Evolutionary conservation across 2,329 filamentous ascomycete species (phyloP).

Genomic region (Exophiala mesophila): DNA sequence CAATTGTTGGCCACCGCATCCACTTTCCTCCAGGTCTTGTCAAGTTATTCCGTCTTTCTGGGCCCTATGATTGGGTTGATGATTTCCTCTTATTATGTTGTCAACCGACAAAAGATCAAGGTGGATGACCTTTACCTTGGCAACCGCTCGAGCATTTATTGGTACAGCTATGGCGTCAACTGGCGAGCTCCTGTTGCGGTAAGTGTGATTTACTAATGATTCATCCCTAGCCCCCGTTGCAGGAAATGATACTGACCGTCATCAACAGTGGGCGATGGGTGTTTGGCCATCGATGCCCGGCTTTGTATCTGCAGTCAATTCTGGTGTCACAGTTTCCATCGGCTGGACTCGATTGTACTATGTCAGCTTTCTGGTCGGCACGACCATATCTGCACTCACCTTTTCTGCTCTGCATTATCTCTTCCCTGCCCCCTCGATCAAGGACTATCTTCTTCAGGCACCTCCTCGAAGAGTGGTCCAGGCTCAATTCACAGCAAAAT

Average conservation of each 20-base stretch:
- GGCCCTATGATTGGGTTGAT: slow-evolving; percentile 36
- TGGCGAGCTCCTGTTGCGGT: slow-evolving; percentile 35
- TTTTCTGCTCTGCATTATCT: slow-evolving; percentile 17
- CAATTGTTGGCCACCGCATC: slow-evolving; percentile 44
- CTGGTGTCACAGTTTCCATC: slow-evolving; percentile 26
- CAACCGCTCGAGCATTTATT: slow-evolving; percentile 37
- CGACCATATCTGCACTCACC: slow-evolving; percentile 36
- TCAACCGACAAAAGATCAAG: slow-evolving; percentile 38
- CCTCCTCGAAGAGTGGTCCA: slow-evolving; percentile 5
- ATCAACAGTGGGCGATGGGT: slow-evolving; percentile 35
- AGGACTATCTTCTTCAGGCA: slow-evolving; percentile 13
- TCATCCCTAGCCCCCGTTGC: too few relatives aligned
- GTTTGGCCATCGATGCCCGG: slow-evolving; percentile 31
- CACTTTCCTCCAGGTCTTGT: slow-evolving; percentile 45
- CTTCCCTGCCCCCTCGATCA: slow-evolving; percentile 12
- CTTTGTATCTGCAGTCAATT: slow-evolving; percentile 27
- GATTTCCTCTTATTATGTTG: slow-evolving; percentile 32
- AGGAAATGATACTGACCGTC: too few relatives aligned
- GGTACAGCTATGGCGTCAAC: slow-evolving; percentile 41
- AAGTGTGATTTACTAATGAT: slow-evolving; percentile 18
- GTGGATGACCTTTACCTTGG: slow-evolving; percentile 42
- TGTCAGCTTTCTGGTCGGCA: slow-evolving; percentile 39
- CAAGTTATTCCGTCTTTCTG: slow-evolving; percentile 43
- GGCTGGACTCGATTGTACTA: slow-evolving; percentile 39
- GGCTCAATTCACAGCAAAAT: slow-evolving; percentile 10